phyloP scores from a whole-genome alignment of 2,329 filamentous ascomycete species.

The Sporothrix euskadiensis region DNA sequence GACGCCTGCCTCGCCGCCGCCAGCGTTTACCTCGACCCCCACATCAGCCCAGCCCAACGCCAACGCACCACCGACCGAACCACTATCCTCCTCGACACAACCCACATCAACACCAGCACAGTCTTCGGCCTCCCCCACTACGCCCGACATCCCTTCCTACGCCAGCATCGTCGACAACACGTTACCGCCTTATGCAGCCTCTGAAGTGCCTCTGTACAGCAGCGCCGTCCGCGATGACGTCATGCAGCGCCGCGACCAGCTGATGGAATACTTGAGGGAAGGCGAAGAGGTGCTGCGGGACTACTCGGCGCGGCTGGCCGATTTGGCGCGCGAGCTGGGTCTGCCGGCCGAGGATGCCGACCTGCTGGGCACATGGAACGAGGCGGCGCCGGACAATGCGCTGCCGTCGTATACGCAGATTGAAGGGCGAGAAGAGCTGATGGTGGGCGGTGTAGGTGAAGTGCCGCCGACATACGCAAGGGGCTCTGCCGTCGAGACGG shows the following conservation, averaged over 20 bases:
- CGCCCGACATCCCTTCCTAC: conserved; percentile 31
- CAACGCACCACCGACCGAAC: neutral
- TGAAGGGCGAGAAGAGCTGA: conserved; percentile 38
- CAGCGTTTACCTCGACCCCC: neutral
- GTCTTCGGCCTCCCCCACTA: neutral
- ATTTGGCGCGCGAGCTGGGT: conserved; percentile 36
- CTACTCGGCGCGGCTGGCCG: conserved; percentile 38
- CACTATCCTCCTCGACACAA: neutral
- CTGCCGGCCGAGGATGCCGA: conserved; percentile 35
- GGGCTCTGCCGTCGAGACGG: neutral
- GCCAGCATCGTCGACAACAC: conserved; percentile 20
- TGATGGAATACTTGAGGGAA: conserved; percentile 37
- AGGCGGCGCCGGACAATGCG: conserved; percentile 38
- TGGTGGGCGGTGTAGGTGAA: conserved; percentile 40
- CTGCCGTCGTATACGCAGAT: conserved; percentile 37
- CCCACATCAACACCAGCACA: neutral
- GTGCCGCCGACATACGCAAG: conserved; percentile 36
- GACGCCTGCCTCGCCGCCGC: neutral
- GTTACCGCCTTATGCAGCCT: conserved; percentile 36
- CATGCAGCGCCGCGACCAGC: conserved; percentile 36
- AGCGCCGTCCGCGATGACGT: conserved; percentile 36
- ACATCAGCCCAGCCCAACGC: neutral
- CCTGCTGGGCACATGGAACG: conserved; percentile 39
- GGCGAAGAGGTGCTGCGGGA: conserved; percentile 39
- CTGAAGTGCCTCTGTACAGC: conserved; percentile 37